phyloP scores from a whole-genome alignment of 1,139 yeast genomes.

The Yamadazyma epiphylla region DNA sequence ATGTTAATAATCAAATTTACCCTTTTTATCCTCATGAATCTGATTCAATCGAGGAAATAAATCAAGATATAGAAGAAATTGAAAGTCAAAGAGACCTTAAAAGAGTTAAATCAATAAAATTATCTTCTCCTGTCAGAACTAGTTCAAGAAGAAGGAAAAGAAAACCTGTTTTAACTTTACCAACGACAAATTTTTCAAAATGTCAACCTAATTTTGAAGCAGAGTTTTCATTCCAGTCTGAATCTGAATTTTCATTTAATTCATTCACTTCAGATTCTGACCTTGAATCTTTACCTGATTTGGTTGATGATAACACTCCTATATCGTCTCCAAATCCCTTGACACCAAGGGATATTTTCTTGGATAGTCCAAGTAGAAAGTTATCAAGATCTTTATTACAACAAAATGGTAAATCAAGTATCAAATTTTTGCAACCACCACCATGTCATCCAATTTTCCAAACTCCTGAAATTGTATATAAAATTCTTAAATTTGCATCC shows the following conservation, averaged over 20 bases:
- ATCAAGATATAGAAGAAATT: slow-evolving; percentile 1
- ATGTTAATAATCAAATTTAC: slow-evolving; percentile 21
- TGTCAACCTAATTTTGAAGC: slow-evolving; percentile 1
- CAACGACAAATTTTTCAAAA: slow-evolving; percentile 1
- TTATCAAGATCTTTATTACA: not conserved
- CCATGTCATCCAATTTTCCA: slow-evolving; percentile 62
- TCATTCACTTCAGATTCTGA: slow-evolving; percentile 18
- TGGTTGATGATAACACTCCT: slow-evolving; percentile 31
- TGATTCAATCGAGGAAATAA: slow-evolving; percentile 2
- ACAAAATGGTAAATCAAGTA: not conserved
- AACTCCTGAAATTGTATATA: slow-evolving; percentile 72
- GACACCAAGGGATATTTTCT: slow-evolving; percentile 2
- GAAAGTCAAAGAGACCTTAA: slow-evolving; percentile 8
- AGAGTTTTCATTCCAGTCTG: slow-evolving; percentile 6
- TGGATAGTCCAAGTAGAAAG: not conserved
- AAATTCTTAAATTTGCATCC: slow-evolving; percentile 60
- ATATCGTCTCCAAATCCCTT: slow-evolving; percentile 11
- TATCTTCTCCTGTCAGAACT: slow-evolving; percentile 2
- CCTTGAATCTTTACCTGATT: slow-evolving; percentile 36
- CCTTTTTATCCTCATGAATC: slow-evolving; percentile 15
- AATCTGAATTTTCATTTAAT: slow-evolving; percentile 16
- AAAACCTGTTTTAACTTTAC: slow-evolving; percentile 4
- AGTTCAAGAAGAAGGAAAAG: slow-evolving; percentile 3
- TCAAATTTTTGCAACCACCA: slow-evolving; percentile 16
- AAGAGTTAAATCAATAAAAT: slow-evolving; percentile 13